Conservation (phyloP, 1,284 basidiomycete genomes). For the Puccinia polysora region DNA sequence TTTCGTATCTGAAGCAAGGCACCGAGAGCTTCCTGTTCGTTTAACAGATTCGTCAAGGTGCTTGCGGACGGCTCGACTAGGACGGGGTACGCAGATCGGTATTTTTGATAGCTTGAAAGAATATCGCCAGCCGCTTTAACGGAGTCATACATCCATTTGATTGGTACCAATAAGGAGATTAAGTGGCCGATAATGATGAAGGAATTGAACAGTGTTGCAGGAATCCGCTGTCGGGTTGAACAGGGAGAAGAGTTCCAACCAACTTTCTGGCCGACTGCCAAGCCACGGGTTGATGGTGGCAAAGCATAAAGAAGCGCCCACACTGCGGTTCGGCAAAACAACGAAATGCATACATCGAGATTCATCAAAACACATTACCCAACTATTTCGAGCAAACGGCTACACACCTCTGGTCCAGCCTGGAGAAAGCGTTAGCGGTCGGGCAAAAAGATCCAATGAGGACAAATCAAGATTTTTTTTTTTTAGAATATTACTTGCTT, state of each 20-base stretch:
- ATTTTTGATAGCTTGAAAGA: neutral
- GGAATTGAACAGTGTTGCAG: constrained; percentile 7
- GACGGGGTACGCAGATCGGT: neutral
- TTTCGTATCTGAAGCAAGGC: neutral
- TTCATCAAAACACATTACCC: neutral
- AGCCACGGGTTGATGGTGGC: constrained; percentile 10
- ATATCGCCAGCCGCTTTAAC: neutral
- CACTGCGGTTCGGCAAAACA: neutral
- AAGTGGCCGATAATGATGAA: constrained; percentile 13
- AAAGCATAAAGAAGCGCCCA: constrained; percentile 13
- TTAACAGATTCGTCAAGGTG: neutral
- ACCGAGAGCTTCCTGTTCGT: neutral
- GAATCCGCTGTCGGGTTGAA: neutral
- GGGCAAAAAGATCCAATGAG: too few relatives aligned
- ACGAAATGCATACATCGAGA: neutral
- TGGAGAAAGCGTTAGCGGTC: neutral
- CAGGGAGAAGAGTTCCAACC: neutral
- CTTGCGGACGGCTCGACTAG: neutral
- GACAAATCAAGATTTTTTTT: too few relatives aligned
- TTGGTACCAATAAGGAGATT: neutral
- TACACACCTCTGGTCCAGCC: constrained; percentile 19
- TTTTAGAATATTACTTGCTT: too few relatives aligned
- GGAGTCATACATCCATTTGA: neutral
- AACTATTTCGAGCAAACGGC: neutral
- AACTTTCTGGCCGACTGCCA: constrained; percentile 5